Base-by-base conservation (phyloP, 768 basidiomycete genomes). In the Cubamyces sp. region DNA sequence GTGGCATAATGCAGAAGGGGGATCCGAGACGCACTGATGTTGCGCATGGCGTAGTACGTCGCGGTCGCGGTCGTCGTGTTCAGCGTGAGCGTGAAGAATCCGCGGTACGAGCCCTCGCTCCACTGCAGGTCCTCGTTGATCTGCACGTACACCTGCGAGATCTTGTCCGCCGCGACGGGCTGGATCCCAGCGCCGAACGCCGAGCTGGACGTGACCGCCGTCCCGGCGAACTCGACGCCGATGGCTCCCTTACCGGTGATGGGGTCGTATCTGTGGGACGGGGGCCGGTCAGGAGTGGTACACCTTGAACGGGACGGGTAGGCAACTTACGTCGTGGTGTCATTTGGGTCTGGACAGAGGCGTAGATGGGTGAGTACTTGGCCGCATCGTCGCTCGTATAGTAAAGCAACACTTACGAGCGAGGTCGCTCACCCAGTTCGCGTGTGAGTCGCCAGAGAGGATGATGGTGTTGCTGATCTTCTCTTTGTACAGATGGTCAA, bases 201-300 rank as follows among this genome's bases (percentile, higher is more conserved):
- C 15, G 82, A 82, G 5, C 68, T 68, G 1, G 83, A 84, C 0
- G 83, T 81, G 14, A 87, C 86, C 0, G 83, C 83, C 0, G 85
- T 84, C 1, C 86, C 85, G 14, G 84, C 84, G 64, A 86, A 86
- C 72, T 87, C 85, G 15, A 86, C 85, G 14, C 81, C 84, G 50
- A 84, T 75, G 1, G 80, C 81, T 9, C 84, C 84, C 6, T 71
- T 58, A 3, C 84, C 84, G 1, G 81, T 82, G 11, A 65, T 61
- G 2, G 82, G 75, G 64, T 85, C 70, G 72, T 84, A 85, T 26
- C 81, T 82, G 46, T 19, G 12, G 28, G 26, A 37, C 48, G 23
- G 26, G 1, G 25, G 16, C 23, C 57, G 23, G 19, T 37, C 21
- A 47, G 21, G 18, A 12, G 8, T 16, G 6, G 18, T 4, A 23